Evolutionary conservation across 2,329 filamentous ascomycete species (phyloP).

Genomic region (Hyphodiscus sp.): DNA sequence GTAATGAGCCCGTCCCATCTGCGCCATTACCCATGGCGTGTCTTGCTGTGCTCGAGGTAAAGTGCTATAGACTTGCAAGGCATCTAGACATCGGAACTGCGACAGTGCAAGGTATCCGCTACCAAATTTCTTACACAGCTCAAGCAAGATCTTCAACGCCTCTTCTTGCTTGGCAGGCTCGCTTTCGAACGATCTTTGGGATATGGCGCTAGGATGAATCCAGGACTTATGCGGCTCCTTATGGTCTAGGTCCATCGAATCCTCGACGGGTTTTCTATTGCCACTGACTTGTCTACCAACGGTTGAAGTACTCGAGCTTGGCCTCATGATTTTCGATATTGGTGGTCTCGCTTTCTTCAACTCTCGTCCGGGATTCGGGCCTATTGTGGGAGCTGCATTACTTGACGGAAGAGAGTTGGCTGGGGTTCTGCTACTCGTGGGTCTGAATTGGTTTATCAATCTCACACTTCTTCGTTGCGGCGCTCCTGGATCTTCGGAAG

Average conservation of each 20-base stretch:
- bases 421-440: slow-evolving; percentile 36
- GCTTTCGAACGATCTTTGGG: slow-evolving; percentile 28
- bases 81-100: slow-evolving; percentile 72
- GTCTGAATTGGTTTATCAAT: slow-evolving; percentile 64
- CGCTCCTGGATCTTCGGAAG: slow-evolving; percentile 55
- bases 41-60: slow-evolving; percentile 73
- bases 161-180: slow-evolving; percentile 66
- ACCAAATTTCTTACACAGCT: slow-evolving; percentile 76
- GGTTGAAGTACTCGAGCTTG: slow-evolving; percentile 59
- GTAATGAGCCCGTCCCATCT: slow-evolving; percentile 85
- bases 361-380: slow-evolving; percentile 60
- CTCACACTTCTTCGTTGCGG: slow-evolving; percentile 66
- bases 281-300: slow-evolving; percentile 86
- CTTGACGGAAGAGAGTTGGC: slow-evolving; percentile 35
- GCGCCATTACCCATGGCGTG: slow-evolving; percentile 87
- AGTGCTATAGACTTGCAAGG: slow-evolving; percentile 65
- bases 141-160: slow-evolving; percentile 68
- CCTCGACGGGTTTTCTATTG: slow-evolving; percentile 72
- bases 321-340: slow-evolving; percentile 57
- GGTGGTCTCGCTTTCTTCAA: slow-evolving; percentile 79
- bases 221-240: slow-evolving; percentile 43
- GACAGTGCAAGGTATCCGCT: slow-evolving; percentile 72
- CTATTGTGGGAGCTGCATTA: slow-evolving; percentile 42
- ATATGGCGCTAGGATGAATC: slow-evolving; percentile 20
- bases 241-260: slow-evolving; percentile 61